Conservation (phyloP, 768 basidiomycete genomes). For the Tricholoma matsutake region DNA sequence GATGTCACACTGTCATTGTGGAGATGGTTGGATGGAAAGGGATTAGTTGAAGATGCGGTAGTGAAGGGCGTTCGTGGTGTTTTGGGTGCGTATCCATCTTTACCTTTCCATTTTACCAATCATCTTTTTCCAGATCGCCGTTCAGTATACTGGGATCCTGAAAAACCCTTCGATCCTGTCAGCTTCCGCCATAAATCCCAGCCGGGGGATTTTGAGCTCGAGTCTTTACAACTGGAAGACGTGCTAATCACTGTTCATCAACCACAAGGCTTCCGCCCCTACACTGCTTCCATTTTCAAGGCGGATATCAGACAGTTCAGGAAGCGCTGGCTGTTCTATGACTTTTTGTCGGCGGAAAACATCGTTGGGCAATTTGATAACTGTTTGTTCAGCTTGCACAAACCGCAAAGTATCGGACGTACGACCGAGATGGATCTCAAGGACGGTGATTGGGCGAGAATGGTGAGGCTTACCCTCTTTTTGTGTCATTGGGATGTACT, state of each 20-base stretch:
- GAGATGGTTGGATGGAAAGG: constrained; percentile 95
- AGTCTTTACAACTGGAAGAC: constrained; percentile 88
- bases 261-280: constrained; percentile 88
- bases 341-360: constrained; percentile 90
- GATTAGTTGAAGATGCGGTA: constrained; percentile 85
- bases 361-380: constrained; percentile 98
- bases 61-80: constrained; percentile 94
- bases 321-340: constrained; percentile 95
- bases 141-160: constrained; percentile 81
- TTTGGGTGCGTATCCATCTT: constrained; percentile 55
- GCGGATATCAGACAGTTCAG: constrained; percentile 82
- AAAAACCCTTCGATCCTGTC: constrained; percentile 77
- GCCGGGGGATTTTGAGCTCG: constrained; percentile 89
- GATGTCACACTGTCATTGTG: constrained; percentile 91
- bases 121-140: constrained; percentile 68
- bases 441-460: constrained; percentile 81
- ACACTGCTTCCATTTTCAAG: constrained; percentile 89
- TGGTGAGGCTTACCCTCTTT: constrained; percentile 54
- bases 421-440: constrained; percentile 83
- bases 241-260: constrained; percentile 93
- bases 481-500: not conserved
- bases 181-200: constrained; percentile 70
- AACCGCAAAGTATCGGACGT: constrained; percentile 91
- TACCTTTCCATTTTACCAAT: not conserved
- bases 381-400: constrained; percentile 93